Conservation (phyloP, 2,329 filamentous ascomycete genomes). For the Aspergillus fumigatus region DNA sequence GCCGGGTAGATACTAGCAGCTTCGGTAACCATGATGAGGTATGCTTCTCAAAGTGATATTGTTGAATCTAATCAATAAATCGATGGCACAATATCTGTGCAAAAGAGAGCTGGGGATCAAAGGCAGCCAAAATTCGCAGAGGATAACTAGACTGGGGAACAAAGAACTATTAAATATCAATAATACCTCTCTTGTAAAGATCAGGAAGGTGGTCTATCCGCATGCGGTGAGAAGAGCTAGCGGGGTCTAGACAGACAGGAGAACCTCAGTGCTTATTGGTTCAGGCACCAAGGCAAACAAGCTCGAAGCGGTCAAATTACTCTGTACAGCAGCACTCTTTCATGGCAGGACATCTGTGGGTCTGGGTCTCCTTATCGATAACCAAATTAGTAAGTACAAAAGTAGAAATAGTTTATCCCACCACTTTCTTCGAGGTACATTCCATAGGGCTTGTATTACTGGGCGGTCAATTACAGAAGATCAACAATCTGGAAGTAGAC, state of each 20-base stretch:
- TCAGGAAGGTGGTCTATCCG: conserved; percentile 18
- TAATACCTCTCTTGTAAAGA: not conserved
- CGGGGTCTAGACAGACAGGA: not conserved
- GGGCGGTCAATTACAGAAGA: not conserved
- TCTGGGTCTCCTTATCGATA: conserved; percentile 25
- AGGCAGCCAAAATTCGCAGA: not conserved
- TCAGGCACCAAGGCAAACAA: conserved; percentile 1
- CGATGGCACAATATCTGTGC: not conserved
- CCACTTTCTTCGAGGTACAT: not conserved
- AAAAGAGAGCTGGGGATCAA: conserved; percentile 7
- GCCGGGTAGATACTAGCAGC: conserved; percentile 56
- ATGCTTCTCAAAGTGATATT: not conserved
- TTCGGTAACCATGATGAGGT: conserved; percentile 24
- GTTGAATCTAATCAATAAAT: not conserved
- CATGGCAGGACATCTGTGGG: not conserved
- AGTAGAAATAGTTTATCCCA: not conserved
- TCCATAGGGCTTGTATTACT: not conserved
- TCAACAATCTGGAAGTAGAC: not conserved
- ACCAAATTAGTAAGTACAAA: conserved; percentile 1
- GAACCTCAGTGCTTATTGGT: not conserved
- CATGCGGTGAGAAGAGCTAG: conserved; percentile 23
- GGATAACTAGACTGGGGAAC: conserved; percentile 4
- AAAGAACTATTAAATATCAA: conserved; percentile 15
- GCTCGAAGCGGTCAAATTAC: not conserved
- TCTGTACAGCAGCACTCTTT: not conserved